phyloP scores from a whole-genome alignment of 148 eudicot species.

The Arbutus unedo region DNA sequence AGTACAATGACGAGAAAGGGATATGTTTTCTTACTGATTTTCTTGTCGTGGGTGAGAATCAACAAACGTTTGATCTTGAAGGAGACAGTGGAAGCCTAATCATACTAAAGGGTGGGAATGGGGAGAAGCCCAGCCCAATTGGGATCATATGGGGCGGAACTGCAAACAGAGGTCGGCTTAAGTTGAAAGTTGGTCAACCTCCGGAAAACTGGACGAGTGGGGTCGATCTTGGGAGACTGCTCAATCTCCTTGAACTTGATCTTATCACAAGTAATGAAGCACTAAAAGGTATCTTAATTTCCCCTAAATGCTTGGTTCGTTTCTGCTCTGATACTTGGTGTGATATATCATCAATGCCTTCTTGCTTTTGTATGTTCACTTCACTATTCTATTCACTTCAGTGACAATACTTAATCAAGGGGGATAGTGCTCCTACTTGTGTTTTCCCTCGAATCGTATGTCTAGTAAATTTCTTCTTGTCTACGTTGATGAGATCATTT shows the following conservation, averaged over 20 bases:
- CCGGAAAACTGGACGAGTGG: constrained; percentile 99
- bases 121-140: constrained; percentile 86
- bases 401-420: neutral
- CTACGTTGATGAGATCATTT: neutral
- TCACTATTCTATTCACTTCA: neutral
- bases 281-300: constrained; percentile 55
- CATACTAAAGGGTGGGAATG: constrained; percentile 65
- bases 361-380: neutral
- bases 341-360: neutral
- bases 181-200: constrained; percentile 84
- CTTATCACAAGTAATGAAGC: constrained; percentile 67
- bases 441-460: neutral
- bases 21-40: constrained; percentile 94
- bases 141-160: constrained; percentile 99
- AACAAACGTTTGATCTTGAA: constrained; percentile 94
- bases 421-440: neutral
- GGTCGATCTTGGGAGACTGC: constrained; percentile 92
- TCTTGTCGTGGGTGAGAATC: constrained; percentile 95
- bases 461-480: neutral
- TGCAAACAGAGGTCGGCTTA: constrained; percentile 94
- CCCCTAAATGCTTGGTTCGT: neutral
- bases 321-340: constrained; percentile 6
- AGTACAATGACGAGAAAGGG: constrained; percentile 97
- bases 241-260: constrained; percentile 92
- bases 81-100: constrained; percentile 98